phyloP scores from a whole-genome alignment of 2,329 filamentous ascomycete genomes.

The Gyromitra esculenta region DNA sequence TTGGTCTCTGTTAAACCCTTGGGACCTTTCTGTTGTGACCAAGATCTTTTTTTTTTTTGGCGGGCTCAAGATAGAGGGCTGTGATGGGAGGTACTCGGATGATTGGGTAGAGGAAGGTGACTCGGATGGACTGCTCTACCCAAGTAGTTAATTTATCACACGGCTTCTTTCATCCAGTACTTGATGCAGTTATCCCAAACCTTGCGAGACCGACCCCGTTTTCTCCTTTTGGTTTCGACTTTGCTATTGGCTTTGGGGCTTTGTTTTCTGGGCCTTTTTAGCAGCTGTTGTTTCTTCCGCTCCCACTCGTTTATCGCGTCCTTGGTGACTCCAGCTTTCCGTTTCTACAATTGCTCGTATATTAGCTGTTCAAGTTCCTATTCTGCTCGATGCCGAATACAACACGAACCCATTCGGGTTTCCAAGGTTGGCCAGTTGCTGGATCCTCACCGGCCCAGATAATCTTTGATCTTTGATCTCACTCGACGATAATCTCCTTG shows the following conservation, averaged over 20 bases:
- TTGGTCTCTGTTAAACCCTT: constrained; percentile 6
- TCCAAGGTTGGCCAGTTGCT: constrained; percentile 44
- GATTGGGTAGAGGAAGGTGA: background rate
- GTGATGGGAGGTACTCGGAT: constrained; percentile 10
- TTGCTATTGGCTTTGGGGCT: background rate
- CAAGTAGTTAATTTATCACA: constrained; percentile 2
- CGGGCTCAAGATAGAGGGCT: background rate
- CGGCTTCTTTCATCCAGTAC: background rate
- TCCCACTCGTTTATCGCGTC: constrained; percentile 45
- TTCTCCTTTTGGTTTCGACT: constrained; percentile 6
- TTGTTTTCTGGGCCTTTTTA: constrained; percentile 5
- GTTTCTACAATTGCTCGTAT: constrained; percentile 18
- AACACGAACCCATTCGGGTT: constrained; percentile 45
- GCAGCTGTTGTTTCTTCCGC: constrained; percentile 17
- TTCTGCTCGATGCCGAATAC: background rate
- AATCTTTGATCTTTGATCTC: constrained; percentile 19
- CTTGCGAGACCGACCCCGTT: constrained; percentile 2
- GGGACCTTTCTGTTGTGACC: constrained; percentile 15
- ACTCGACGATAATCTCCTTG: constrained; percentile 43
- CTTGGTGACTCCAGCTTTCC: constrained; percentile 35
- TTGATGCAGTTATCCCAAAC: background rate
- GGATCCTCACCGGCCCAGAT: constrained; percentile 43
- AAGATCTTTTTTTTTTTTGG: background rate
- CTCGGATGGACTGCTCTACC: background rate
- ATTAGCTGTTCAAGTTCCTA: background rate